Conservation (phyloP, 2,329 filamentous ascomycete species). For the Anthostomella pinea region DNA sequence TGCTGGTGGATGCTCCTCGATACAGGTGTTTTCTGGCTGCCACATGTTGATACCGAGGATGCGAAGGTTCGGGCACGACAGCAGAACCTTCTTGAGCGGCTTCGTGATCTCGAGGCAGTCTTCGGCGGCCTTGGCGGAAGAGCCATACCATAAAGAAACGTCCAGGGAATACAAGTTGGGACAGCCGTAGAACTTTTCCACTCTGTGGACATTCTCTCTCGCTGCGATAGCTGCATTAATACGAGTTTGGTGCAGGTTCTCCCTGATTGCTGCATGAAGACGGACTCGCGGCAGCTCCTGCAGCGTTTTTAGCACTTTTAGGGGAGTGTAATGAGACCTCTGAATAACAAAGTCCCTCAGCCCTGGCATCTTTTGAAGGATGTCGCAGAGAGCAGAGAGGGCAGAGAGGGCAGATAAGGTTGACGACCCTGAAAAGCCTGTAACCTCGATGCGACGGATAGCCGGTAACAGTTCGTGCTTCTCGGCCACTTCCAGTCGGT, state of each 20-base stretch:
- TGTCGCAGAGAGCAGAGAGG: too few species aligned
- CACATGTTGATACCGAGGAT: conserved; percentile 2
- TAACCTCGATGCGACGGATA: not conserved
- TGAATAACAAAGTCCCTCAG: conserved; percentile 5
- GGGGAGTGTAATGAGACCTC: not conserved
- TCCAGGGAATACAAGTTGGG: conserved; percentile 6
- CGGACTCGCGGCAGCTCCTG: conserved; percentile 3
- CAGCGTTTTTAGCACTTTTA: conserved; percentile 2
- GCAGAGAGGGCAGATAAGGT: too few species aligned
- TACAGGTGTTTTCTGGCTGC: not conserved
- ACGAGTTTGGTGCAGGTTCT: too few species aligned
- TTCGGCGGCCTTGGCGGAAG: not conserved
- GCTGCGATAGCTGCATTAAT: too few species aligned
- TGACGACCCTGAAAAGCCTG: not conserved
- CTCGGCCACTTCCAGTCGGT: conserved; percentile 1
- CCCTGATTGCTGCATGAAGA: conserved; percentile 6
- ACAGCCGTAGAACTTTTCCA: too few species aligned
- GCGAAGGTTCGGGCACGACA: conserved; percentile 11
- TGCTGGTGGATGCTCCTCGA: not conserved
- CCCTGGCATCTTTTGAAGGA: conserved; percentile 10
- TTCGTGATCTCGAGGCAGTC: not conserved
- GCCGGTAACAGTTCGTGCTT: not conserved
- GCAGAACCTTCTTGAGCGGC: conserved; percentile 6
- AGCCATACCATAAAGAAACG: not conserved
- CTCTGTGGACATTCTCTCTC: too few species aligned